Conservation (phyloP, 345 rosid genomes). For the Balakata baccata region DNA sequence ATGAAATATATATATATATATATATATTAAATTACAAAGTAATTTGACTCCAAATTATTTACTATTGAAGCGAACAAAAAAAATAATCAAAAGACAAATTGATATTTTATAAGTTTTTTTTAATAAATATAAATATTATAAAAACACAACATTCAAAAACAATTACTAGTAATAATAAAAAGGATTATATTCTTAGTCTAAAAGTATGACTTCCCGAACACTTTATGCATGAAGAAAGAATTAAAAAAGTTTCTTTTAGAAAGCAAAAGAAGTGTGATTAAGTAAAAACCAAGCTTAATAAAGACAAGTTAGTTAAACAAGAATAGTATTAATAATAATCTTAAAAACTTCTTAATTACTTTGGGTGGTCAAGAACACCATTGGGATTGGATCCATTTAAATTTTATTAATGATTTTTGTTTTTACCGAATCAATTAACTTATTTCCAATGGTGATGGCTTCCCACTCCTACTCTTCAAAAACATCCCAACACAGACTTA, state of each 20-base stretch:
- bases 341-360: neutral
- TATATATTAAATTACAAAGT: no score
- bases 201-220: neutral
- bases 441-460: slow-evolving; percentile 20
- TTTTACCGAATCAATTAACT: slow-evolving; percentile 1
- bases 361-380: slow-evolving; percentile 28
- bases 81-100: no score
- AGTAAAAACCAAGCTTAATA: neutral
- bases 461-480: slow-evolving; percentile 13
- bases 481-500: slow-evolving; percentile 15
- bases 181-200: no score
- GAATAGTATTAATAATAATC: neutral
- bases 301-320: neutral
- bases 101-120: no score
- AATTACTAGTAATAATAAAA: no score
- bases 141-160: no score
- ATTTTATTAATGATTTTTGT: no score
- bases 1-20: no score
- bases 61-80: no score
- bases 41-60: no score
- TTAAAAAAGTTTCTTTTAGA: neutral
- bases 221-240: neutral
- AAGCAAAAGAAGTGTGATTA: neutral
- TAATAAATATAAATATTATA: no score
- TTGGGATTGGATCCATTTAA: slow-evolving; percentile 18